Evolutionary conservation across 2,329 filamentous ascomycete species (phyloP).

Genomic region (Fusarium camptoceras): DNA sequence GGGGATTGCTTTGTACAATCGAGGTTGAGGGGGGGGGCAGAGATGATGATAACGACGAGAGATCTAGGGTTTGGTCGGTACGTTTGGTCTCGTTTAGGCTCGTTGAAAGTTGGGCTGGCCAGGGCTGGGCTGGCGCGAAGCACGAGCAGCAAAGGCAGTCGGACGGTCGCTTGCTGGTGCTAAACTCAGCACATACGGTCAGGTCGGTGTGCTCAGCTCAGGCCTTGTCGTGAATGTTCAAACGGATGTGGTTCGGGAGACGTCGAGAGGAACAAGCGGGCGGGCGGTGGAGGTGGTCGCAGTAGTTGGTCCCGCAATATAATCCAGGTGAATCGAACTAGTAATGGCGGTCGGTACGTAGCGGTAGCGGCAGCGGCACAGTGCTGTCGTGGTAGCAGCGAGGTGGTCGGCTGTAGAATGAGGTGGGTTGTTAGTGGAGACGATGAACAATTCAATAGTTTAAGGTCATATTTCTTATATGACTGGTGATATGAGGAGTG

Average conservation of each 20-base stretch:
- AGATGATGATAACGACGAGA: conserved; percentile 26
- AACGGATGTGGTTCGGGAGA: conserved; percentile 39
- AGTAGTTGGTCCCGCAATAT: conserved; percentile 37
- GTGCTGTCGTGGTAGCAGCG: conserved; percentile 31
- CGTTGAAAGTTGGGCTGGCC: conserved; percentile 23
- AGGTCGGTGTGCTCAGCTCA: conserved; percentile 36
- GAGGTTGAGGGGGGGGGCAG: conserved; percentile 36
- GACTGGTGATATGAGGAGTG: background rate
- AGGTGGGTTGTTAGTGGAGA: conserved; percentile 39
- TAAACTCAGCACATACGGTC: conserved; percentile 29
- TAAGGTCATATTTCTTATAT: conserved; percentile 37
- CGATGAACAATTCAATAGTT: conserved; percentile 32
- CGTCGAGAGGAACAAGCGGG: conserved; percentile 41
- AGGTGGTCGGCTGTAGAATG: conserved; percentile 22
- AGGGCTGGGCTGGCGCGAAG: conserved; percentile 18
- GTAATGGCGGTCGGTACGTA: conserved; percentile 37
- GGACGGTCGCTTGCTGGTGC: conserved; percentile 30
- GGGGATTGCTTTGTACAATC: conserved; percentile 24
- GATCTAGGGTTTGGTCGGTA: conserved; percentile 26
- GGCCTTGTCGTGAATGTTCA: conserved; percentile 35
- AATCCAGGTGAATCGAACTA: conserved; percentile 31
- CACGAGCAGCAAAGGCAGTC: conserved; percentile 33
- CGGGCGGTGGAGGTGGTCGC: conserved; percentile 43
- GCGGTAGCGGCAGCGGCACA: conserved; percentile 30
- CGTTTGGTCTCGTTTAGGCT: conserved; percentile 20